phyloP scores from a whole-genome alignment of 169 alveolate genomes.

The Cryptosporidium canis region DNA sequence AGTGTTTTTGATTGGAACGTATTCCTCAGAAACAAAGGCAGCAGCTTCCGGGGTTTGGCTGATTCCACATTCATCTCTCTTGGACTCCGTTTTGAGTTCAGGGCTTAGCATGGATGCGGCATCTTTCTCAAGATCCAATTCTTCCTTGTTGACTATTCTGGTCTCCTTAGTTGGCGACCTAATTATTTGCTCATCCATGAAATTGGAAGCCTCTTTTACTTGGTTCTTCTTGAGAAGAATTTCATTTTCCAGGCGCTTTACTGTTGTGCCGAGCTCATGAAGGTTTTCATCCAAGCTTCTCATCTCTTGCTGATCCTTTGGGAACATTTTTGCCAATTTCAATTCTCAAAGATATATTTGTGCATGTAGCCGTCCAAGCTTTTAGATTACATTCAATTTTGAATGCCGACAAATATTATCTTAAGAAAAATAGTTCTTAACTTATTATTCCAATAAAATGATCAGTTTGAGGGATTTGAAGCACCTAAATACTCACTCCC shows the following conservation, averaged over 20 bases:
- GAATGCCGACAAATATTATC: neutral
- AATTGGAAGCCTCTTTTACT: neutral
- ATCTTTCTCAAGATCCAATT: neutral
- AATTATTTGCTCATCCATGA: neutral
- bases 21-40: neutral
- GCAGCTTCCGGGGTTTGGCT: neutral
- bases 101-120: too few relatives aligned
- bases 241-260: conserved; percentile 42
- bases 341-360: neutral
- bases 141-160: neutral
- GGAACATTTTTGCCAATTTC: neutral
- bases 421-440: neutral
- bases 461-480: neutral
- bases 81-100: too few relatives aligned
- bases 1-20: neutral
- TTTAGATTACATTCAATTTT: neutral
- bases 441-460: neutral
- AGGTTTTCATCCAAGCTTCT: conserved; percentile 32
- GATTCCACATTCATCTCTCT: neutral
- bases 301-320: conserved; percentile 8
- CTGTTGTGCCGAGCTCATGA: conserved; percentile 12
- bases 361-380: neutral
- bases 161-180: conserved; percentile 9
- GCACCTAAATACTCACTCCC: neutral
- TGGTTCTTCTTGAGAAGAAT: neutral